Evolutionary conservation across 2,329 filamentous ascomycete species (phyloP).

Genomic region (Paecilomyces sp.): DNA sequence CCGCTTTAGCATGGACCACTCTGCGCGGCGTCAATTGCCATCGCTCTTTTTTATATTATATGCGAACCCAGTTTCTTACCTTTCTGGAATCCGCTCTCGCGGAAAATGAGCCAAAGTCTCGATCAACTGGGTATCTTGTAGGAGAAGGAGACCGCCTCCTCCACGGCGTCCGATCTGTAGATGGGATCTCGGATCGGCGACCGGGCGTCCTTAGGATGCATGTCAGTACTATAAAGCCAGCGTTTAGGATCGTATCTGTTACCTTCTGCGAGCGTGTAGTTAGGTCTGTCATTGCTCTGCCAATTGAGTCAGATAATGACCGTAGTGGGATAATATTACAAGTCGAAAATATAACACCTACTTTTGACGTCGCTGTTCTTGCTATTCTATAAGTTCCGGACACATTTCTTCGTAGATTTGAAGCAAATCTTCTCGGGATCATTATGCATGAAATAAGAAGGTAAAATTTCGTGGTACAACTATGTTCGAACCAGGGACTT

Average conservation of each 20-base stretch:
- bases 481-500: no score
- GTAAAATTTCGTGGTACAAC: no score
- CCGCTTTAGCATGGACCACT: constrained; percentile 50
- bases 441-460: no score
- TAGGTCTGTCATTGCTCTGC: no score
- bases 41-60: background rate
- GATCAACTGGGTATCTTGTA: constrained; percentile 56
- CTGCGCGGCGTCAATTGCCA: background rate
- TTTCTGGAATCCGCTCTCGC: constrained; percentile 55
- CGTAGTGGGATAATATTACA: no score
- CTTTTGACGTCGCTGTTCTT: no score
- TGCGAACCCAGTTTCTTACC: constrained; percentile 17
- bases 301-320: no score
- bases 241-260: background rate
- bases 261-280: background rate
- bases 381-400: no score
- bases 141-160: constrained; percentile 35
- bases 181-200: constrained; percentile 12
- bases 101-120: constrained; percentile 56
- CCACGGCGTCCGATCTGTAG: constrained; percentile 12
- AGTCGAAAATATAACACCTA: no score
- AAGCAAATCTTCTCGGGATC: no score
- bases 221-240: background rate
- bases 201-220: constrained; percentile 15
- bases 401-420: no score